phyloP scores from a whole-genome alignment of 2,329 filamentous ascomycete species.

The Exophiala sideris region DNA sequence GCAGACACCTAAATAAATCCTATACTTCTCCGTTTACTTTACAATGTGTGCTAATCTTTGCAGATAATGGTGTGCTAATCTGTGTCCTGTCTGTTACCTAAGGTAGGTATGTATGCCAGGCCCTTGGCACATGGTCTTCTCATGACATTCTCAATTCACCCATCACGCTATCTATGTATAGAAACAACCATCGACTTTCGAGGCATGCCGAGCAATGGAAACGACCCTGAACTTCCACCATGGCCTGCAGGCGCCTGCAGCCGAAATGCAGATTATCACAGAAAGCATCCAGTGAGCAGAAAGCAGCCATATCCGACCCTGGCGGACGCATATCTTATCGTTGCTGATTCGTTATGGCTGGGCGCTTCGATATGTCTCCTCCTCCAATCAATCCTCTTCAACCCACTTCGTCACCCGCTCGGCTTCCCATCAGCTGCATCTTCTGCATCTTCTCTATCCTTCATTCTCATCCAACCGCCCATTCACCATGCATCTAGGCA shows the following conservation, averaged over 20 bases:
- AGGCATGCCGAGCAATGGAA: too few species aligned
- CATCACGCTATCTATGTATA: too few species aligned
- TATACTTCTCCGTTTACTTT: too few species aligned
- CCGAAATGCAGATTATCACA: not conserved
- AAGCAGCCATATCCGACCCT: not conserved
- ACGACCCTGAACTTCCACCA: not conserved
- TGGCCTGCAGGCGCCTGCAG: not conserved
- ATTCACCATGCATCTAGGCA: slow-evolving; percentile 2
- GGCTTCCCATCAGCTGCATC: not conserved
- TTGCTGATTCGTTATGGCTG: slow-evolving; percentile 9
- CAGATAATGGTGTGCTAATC: too few species aligned
- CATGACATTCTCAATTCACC: too few species aligned
- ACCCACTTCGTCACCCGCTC: slow-evolving; percentile 13
- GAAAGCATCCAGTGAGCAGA: not conserved
- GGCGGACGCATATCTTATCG: slow-evolving; percentile 1
- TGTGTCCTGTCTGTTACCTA: too few species aligned
- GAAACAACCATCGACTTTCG: too few species aligned
- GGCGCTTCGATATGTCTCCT: slow-evolving; percentile 13
- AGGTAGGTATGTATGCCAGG: too few species aligned
- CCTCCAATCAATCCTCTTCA: slow-evolving; percentile 12
- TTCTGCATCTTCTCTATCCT: slow-evolving; percentile 6
- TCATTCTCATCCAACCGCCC: slow-evolving; percentile 15
- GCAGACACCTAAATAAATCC: too few species aligned
- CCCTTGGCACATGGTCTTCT: too few species aligned
- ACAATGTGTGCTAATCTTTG: too few species aligned